Conservation (phyloP, 2,329 filamentous ascomycete species). For the Decorospora gaudefroyi region DNA sequence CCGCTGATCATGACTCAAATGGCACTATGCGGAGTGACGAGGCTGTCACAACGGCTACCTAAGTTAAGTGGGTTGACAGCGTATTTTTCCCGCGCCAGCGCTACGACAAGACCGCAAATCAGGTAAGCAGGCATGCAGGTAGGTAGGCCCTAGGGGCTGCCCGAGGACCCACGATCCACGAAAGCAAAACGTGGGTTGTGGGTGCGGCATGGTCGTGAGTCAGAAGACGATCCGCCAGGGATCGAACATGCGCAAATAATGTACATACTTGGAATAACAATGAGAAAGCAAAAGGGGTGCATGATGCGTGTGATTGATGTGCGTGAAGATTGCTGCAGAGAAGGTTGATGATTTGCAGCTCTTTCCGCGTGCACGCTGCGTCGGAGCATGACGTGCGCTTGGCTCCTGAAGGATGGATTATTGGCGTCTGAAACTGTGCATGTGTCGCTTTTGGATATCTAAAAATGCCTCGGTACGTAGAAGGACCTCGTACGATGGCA, state of each 20-base stretch:
- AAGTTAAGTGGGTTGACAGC: slow-evolving; percentile 1
- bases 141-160: slow-evolving; percentile 5
- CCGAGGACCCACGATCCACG: slow-evolving; percentile 15
- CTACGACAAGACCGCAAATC: not conserved
- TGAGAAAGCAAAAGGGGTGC: slow-evolving; percentile 13
- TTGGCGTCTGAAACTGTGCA: slow-evolving; percentile 15
- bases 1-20: slow-evolving; percentile 22
- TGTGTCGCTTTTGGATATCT: not conserved
- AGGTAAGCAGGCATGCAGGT: slow-evolving; percentile 3
- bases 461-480: not conserved
- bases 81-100: slow-evolving; percentile 2
- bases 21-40: slow-evolving; percentile 4
- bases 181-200: slow-evolving; percentile 29
- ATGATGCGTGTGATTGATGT: slow-evolving; percentile 37
- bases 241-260: slow-evolving; percentile 11
- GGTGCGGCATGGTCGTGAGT: slow-evolving; percentile 23
- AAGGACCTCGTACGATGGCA: not conserved
- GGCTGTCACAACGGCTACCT: too few relatives aligned
- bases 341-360: slow-evolving; percentile 27
- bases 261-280: too few relatives aligned
- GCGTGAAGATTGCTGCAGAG: slow-evolving; percentile 27
- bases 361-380: slow-evolving; percentile 25
- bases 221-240: slow-evolving; percentile 31
- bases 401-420: slow-evolving; percentile 14
- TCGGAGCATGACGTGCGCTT: slow-evolving; percentile 8